Percentiles rank a stretch among this genome's conserved stretches.
These are phyloP conservation scores for Daldinia childiae DNA, from an alignment of 495 filamentous ascomycete species.

Conservation along the genomic window DNA sequence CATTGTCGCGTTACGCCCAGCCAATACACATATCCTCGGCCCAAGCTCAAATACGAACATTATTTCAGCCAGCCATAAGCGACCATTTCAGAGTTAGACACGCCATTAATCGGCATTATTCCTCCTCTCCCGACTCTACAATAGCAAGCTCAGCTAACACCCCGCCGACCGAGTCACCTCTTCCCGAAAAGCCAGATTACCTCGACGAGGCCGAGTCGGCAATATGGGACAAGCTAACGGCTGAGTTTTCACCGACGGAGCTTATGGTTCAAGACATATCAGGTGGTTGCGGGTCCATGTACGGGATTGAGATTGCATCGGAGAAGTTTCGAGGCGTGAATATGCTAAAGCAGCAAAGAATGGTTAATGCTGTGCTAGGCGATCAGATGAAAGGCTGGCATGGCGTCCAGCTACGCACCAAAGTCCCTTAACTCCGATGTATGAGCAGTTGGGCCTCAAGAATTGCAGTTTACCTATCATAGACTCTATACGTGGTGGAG, in stretches of 20 bases:
- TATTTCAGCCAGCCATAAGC: background rate
- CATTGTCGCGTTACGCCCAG: conserved; percentile 20
- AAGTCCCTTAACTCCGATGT: conserved; percentile 43
- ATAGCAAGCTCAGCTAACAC: conserved; percentile 9
- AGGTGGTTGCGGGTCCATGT: conserved; percentile 84
- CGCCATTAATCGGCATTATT: conserved; percentile 14
- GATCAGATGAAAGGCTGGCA: conserved; percentile 80
- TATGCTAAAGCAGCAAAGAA: conserved; percentile 75
- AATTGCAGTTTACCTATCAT: background rate
- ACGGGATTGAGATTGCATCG: conserved; percentile 74
- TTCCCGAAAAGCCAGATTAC: conserved; percentile 52
- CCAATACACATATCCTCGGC: conserved; percentile 10
- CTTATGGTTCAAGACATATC: conserved; percentile 76
- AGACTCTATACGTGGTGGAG: background rate
- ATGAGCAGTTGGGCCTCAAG: background rate
- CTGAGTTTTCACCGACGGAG: conserved; percentile 56
- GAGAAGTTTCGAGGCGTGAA: conserved; percentile 69
- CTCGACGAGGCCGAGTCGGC: conserved; percentile 55
- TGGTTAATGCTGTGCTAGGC: conserved; percentile 73
- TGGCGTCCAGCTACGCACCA: conserved; percentile 76
- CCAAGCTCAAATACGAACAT: conserved; percentile 8
- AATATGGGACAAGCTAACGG: conserved; percentile 56
- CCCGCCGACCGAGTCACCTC: conserved; percentile 10
- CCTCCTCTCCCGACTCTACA: conserved; percentile 23
- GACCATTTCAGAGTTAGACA: background rate